Evolutionary conservation across 805 yeast species (phyloP), one percentile per base, ranked within the genome.

Genomic region (Candida morakotiae): DNA sequence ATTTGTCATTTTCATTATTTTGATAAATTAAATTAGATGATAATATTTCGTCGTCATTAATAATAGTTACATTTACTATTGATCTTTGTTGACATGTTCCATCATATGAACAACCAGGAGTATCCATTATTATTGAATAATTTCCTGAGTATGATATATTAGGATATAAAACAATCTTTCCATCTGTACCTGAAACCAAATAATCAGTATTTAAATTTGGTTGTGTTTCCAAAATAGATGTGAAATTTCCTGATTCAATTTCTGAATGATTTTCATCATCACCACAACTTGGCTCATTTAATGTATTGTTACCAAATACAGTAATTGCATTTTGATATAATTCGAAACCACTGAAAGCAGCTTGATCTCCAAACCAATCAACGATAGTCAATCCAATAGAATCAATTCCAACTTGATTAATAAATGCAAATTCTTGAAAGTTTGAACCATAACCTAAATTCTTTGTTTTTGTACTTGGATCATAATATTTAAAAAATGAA

Each of bases 381-480:
- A 80, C 50, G 1, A 87, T 71, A 39, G 81, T 72, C 9, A 93
- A 62, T 16, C 81, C 77, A 10, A 91, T 50, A n/a, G 73, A 65
- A 28, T 73, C 62, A 22, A 88, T 77, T 10, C 70, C 71, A 5
- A 93, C 60, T 3, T 69, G 59, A 54, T 91, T 83, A 27, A 79
- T 84, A 53, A 93, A 85, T 2, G 80, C 79, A 62, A 87, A 93
- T 42, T 89, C 96, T 52, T 84, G 91, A 51, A 71, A 87, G n/a
- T 64, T 57, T 3, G 65, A 35, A 1, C 73, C 70, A 44, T 70
- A 74, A 1, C 69, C 69, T 41, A 68, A 48, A 22, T 59, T 57
- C 28, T 59, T 62, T 1, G 70, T 51, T 40, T 53, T 53, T 7
- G 64, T 53, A 5, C 53, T 41, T 5, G 57, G 47, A 42, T 65